Evolutionary conservation across 2,329 filamentous ascomycete genomes (phyloP).

Genomic region (Rhexocercosporidium sp.): DNA sequence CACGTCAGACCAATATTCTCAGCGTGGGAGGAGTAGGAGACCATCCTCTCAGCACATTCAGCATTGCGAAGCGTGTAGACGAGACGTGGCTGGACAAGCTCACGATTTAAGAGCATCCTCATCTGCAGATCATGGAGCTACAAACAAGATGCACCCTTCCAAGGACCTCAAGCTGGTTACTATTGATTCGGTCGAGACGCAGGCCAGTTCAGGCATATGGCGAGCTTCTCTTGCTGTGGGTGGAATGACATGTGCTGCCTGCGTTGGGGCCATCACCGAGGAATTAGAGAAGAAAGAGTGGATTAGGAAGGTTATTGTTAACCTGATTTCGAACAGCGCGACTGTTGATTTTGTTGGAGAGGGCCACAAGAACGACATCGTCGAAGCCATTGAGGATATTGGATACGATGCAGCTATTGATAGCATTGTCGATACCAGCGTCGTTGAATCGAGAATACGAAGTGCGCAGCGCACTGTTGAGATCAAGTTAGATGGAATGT

Average conservation of each 20-base stretch:
- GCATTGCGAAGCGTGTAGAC: constrained; percentile 56
- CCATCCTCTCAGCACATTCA: constrained; percentile 45
- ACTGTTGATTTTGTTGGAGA: constrained; percentile 51
- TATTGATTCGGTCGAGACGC: constrained; percentile 43
- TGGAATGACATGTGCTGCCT: constrained; percentile 64
- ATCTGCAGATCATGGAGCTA: constrained; percentile 2
- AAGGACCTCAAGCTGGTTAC: constrained; percentile 39
- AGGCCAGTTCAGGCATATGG: constrained; percentile 45
- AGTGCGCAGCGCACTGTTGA: constrained; percentile 57
- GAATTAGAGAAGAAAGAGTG: constrained; percentile 53
- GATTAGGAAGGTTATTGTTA: constrained; percentile 55
- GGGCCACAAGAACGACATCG: constrained; percentile 50
- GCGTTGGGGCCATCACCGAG: constrained; percentile 53
- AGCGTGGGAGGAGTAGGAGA: neutral
- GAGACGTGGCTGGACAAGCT: constrained; percentile 42
- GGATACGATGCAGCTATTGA: constrained; percentile 70
- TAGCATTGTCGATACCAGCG: constrained; percentile 45
- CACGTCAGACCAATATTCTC: constrained; percentile 29
- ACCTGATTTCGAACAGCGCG: constrained; percentile 58
- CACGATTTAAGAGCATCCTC: neutral
- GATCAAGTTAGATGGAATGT: constrained; percentile 73
- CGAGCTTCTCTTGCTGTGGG: constrained; percentile 56
- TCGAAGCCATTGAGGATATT: constrained; percentile 60
- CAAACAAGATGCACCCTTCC: neutral
- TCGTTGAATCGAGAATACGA: constrained; percentile 14